Percentiles rank a stretch among this genome's conserved stretches.
These are phyloP conservation scores for Polyporus tsugae DNA, from an alignment of 1,284 basidiomycete genomes.

Conservation along the genomic window DNA sequence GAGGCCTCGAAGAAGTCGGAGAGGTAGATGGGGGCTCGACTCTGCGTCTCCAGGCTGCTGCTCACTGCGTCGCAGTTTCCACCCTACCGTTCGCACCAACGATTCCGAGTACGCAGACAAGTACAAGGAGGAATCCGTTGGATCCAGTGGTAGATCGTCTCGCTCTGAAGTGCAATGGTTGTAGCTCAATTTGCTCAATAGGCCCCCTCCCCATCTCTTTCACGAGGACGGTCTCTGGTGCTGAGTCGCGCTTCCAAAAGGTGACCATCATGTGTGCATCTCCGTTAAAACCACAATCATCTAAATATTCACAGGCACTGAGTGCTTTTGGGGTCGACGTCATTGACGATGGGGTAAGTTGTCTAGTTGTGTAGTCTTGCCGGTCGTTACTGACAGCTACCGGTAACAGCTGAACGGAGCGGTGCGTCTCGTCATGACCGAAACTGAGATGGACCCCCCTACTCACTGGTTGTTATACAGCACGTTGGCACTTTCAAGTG, in stretches of 20 bases:
- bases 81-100: neutral
- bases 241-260: slow-evolving; percentile 27
- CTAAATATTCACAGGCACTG: slow-evolving; percentile 18
- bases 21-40: slow-evolving; percentile 20
- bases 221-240: slow-evolving; percentile 17
- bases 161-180: neutral
- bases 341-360: slow-evolving; percentile 30
- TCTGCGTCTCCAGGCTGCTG: neutral
- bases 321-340: slow-evolving; percentile 25
- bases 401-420: slow-evolving; percentile 31
- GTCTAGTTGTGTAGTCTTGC: neutral
- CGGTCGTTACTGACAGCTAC: neutral
- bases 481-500: slow-evolving; percentile 25
- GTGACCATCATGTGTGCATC: slow-evolving; percentile 3
- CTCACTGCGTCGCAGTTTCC: neutral
- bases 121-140: slow-evolving; percentile 14
- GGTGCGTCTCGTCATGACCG: slow-evolving; percentile 20
- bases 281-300: neutral
- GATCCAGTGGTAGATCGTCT: slow-evolving; percentile 16
- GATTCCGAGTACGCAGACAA: neutral
- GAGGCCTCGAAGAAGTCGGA: slow-evolving; percentile 34
- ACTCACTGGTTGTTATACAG: neutral
- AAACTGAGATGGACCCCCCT: neutral
- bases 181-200: slow-evolving; percentile 5
- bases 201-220: slow-evolving; percentile 25